phyloP scores from a whole-genome alignment of 805 yeast species.

The Wickerhamomyces silvicola region DNA sequence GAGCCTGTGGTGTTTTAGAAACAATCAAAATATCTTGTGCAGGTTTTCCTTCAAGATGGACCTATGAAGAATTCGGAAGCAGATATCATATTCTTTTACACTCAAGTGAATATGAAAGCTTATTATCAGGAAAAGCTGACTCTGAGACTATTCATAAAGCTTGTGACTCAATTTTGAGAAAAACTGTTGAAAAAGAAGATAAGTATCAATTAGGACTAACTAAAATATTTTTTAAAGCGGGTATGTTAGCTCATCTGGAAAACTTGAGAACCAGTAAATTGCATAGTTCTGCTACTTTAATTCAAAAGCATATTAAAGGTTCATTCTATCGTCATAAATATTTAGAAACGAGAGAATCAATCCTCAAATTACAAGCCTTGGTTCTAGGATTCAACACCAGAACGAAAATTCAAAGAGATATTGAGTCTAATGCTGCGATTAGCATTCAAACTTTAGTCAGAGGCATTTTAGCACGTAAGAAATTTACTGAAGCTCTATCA shows the following conservation, averaged over 20 bases:
- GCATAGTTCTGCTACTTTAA: constrained; percentile 68
- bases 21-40: constrained; percentile 96
- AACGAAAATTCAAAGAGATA: constrained; percentile 44
- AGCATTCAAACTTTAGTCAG: constrained; percentile 64
- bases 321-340: constrained; percentile 57
- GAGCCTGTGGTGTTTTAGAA: constrained; percentile 98
- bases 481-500: constrained; percentile 20
- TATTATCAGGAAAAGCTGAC: constrained; percentile 45
- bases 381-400: constrained; percentile 62
- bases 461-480: constrained; percentile 42
- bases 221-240: constrained; percentile 93
- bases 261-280: constrained; percentile 77
- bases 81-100: constrained; percentile 80
- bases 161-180: constrained; percentile 60
- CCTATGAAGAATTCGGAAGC: constrained; percentile 86
- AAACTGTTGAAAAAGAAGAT: constrained; percentile 54
- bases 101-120: constrained; percentile 60
- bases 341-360: constrained; percentile 45
- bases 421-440: constrained; percentile 57
- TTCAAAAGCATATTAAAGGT: constrained; percentile 78
- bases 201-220: constrained; percentile 90
- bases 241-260: constrained; percentile 89
- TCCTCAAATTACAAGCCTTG: constrained; percentile 51
- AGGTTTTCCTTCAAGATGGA: constrained; percentile 96
- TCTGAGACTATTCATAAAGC: constrained; percentile 54